phyloP scores from a whole-genome alignment of 352 stramenopile genomes.

The Lagenidium sp. region DNA sequence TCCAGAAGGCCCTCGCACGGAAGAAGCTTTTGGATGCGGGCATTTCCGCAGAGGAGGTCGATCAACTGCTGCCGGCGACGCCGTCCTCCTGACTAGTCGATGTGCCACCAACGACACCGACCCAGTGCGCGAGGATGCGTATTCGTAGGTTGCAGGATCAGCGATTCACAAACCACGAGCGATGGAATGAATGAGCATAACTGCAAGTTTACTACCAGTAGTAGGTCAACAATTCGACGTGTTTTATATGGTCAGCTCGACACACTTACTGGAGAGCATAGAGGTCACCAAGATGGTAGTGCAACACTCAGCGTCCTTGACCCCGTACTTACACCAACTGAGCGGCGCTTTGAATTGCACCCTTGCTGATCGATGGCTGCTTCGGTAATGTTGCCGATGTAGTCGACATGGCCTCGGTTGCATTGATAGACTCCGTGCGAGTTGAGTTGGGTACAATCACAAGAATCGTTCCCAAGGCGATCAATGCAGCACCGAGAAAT shows the following conservation, averaged over 20 bases:
- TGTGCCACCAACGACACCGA: background rate
- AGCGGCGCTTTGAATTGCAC: conserved; percentile 9
- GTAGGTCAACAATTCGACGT: no score
- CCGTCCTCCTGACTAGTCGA: background rate
- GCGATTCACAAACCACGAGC: no score
- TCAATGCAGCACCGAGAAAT: conserved; percentile 46
- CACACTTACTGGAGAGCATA: no score
- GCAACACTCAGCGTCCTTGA: no score
- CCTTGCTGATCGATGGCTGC: conserved; percentile 16
- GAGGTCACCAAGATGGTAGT: no score
- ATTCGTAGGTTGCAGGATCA: no score
- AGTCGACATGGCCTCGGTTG: conserved; percentile 60
- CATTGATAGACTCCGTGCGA: conserved; percentile 79
- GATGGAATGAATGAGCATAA: no score
- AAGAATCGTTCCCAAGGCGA: conserved; percentile 56
- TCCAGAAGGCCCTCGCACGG: conserved; percentile 40
- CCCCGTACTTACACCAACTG: conserved; percentile 13
- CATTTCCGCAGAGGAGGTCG: conserved; percentile 28
- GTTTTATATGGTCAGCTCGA: no score
- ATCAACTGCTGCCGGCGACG: conserved; percentile 10
- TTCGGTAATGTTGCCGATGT: conserved; percentile 31
- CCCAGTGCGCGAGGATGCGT: no score
- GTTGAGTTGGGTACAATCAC: conserved; percentile 70
- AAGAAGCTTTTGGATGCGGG: conserved; percentile 44
- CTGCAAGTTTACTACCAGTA: no score